phyloP scores from a whole-genome alignment of 305 asterid species.

The Solanum chacoense region DNA sequence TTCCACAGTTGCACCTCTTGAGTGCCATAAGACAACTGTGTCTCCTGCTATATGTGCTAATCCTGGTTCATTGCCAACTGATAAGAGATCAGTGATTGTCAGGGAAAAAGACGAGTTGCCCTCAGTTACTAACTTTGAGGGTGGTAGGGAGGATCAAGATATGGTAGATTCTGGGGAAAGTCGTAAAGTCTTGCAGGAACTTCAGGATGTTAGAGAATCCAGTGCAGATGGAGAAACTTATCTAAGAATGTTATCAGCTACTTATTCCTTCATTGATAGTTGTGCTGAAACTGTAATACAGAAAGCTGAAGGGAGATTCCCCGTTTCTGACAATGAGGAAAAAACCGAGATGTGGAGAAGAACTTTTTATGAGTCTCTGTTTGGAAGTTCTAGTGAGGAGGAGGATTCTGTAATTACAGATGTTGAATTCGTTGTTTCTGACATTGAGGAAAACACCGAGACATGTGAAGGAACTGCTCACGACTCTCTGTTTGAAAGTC shows the following conservation, averaged over 20 bases:
- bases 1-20: slow-evolving; percentile 20
- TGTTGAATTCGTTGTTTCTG: too few species aligned
- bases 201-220: slow-evolving; percentile 10
- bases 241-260: not conserved
- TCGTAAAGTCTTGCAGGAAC: slow-evolving; percentile 14
- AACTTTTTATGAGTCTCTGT: not conserved
- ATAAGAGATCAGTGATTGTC: slow-evolving; percentile 8
- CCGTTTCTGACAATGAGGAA: slow-evolving; percentile 12
- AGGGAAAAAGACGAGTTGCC: slow-evolving; percentile 17
- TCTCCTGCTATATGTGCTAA: slow-evolving; percentile 14
- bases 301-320: not conserved
- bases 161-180: slow-evolving; percentile 17
- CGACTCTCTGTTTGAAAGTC: not conserved
- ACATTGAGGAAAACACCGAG: not conserved
- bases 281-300: not conserved
- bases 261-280: slow-evolving; percentile 3
- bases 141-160: slow-evolving; percentile 15
- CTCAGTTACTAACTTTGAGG: slow-evolving; percentile 11
- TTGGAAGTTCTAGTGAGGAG: not conserved
- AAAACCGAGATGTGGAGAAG: slow-evolving; percentile 3
- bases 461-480: not conserved
- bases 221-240: slow-evolving; percentile 11
- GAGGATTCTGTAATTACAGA: slow-evolving; percentile 4
- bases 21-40: slow-evolving; percentile 18
- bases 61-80: slow-evolving; percentile 23